Evolutionary conservation across 2,329 filamentous ascomycete genomes (phyloP), one percentile per base, ranked within the genome.

Genomic region (Aspergillus quadricinctus): DNA sequence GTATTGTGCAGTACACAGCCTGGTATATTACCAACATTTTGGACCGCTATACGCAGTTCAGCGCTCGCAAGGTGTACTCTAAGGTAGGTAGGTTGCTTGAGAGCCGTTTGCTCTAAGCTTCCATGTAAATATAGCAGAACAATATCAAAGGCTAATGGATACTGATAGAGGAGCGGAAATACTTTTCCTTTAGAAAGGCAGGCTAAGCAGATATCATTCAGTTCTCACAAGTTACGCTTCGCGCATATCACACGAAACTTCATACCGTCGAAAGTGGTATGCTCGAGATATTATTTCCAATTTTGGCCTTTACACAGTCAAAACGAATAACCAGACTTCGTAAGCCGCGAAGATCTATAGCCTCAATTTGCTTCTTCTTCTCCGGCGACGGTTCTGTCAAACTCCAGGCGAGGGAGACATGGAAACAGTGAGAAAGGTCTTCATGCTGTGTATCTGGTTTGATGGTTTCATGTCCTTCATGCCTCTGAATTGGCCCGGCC

Each of bases 331-430:
- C 66, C 63, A 86, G 79, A 0, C 65, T 66, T 9, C 60, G 65
- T 10, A 83, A 53, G 7, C 56, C 65, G 3, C 60, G 66, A 11
- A 68, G 53, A 48, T 68, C 59, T 28, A 72, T 59, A 8, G 37
- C 35, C 14, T 59, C 52, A 23, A 72, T 57, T 27, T 66, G 66
- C 50, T 70, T 60, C 17, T 67, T 65, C 14, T 81, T 66, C 35
- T 81, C 77, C 3, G 75, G 57, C 5, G 72, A 77, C 0, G 84
- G 86, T 45, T 77, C 70, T 9, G 78, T 72, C 59, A 93, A 80
- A 1, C 83, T 88, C 94, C 93, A 97, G 0, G 88, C 94, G 55
- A 99, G 84, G 48, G 92, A 96, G 57, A 97, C 77, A 73, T 99
- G 94, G 68, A 97, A 97, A 23, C 82, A 84, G 50, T 80, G 72